A percentile compares a stretch with the other conserved stretches of the same genome.
These are phyloP conservation scores for Globisporangium nodosum DNA, from an alignment of 352 stramenopile genomes.

Conservation along the genomic window DNA sequence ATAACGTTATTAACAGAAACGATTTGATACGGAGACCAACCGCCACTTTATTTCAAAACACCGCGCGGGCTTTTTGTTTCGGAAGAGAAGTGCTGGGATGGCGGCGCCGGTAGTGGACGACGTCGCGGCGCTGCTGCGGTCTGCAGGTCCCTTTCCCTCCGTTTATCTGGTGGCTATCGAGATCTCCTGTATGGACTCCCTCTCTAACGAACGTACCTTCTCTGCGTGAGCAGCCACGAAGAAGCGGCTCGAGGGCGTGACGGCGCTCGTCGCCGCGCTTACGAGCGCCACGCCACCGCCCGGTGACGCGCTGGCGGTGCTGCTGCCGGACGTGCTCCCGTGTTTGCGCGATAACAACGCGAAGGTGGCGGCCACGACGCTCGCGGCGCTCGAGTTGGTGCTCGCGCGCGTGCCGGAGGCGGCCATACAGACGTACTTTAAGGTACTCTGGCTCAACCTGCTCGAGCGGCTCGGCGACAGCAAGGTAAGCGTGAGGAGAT, in stretches of 20 bases:
- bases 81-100: slow-evolving; percentile 3
- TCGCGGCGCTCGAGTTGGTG: slow-evolving; percentile 60
- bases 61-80: slow-evolving; percentile 6
- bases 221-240: slow-evolving; percentile 52
- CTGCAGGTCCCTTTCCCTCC: slow-evolving; percentile 29
- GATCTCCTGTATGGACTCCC: neutral
- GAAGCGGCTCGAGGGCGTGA: slow-evolving; percentile 69
- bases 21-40: neutral
- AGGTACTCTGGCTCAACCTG: slow-evolving; percentile 61
- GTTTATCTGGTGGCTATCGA: neutral
- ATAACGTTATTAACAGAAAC: neutral
- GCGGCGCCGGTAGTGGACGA: slow-evolving; percentile 34
- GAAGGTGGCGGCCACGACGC: slow-evolving; percentile 60
- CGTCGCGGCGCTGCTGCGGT: slow-evolving; percentile 49
- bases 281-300: slow-evolving; percentile 11
- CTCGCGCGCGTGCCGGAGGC: slow-evolving; percentile 37
- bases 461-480: slow-evolving; percentile 74
- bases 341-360: slow-evolving; percentile 83
- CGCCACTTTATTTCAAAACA: slow-evolving; percentile 1
- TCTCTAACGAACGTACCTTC: neutral
- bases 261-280: slow-evolving; percentile 30
- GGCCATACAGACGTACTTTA: slow-evolving; percentile 47
- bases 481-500: slow-evolving; percentile 24
- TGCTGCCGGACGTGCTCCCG: slow-evolving; percentile 54
- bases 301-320: slow-evolving; percentile 29